Percentiles rank a stretch among this genome's conserved stretches.
Conservation (phyloP, 768 basidiomycete species). For the Chlorophyllum brunneum region DNA sequence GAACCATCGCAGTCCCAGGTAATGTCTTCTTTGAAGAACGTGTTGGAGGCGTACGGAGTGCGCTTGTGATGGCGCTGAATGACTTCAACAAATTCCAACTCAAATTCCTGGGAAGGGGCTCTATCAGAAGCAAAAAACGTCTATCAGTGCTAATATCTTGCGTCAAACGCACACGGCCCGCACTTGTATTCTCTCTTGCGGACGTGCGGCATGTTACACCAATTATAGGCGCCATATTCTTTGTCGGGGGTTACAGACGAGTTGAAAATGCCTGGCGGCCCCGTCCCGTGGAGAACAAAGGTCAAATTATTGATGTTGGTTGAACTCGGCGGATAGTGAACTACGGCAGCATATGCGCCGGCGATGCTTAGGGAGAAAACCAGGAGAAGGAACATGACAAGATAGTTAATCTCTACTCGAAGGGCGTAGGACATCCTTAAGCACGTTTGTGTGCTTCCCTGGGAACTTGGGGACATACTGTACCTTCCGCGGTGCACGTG, state of each 20-base stretch:
- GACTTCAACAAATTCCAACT: conserved; percentile 44
- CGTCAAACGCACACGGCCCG: conserved; percentile 7
- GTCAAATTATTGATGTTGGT: conserved; percentile 42
- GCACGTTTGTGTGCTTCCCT: no score
- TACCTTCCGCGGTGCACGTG: no score
- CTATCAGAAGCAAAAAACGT: conserved; percentile 17
- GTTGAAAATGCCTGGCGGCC: conserved; percentile 43
- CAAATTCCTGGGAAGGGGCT: conserved; percentile 30
- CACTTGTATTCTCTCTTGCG: conserved; percentile 41
- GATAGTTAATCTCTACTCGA: no score
- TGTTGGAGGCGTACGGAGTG: conserved; percentile 47
- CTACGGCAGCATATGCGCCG: conserved; percentile 18
- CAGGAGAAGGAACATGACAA: no score
- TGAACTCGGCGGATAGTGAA: conserved; percentile 36
- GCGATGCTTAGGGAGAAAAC: conserved; percentile 15
- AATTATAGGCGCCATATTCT: conserved; percentile 44
- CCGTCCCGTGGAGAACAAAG: conserved; percentile 36
- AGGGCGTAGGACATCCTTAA: no score
- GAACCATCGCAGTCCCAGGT: conserved; percentile 40
- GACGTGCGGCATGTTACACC: conserved; percentile 57
- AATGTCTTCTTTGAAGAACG: conserved; percentile 45
- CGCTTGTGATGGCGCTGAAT: conserved; percentile 54
- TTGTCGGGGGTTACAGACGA: conserved; percentile 35
- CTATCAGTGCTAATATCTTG: background rate
- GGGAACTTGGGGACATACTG: no score